These are phyloP conservation scores for Hypoxylon crocopeplum DNA, from an alignment of 495 filamentous ascomycete species.

Conservation along the genomic window DNA sequence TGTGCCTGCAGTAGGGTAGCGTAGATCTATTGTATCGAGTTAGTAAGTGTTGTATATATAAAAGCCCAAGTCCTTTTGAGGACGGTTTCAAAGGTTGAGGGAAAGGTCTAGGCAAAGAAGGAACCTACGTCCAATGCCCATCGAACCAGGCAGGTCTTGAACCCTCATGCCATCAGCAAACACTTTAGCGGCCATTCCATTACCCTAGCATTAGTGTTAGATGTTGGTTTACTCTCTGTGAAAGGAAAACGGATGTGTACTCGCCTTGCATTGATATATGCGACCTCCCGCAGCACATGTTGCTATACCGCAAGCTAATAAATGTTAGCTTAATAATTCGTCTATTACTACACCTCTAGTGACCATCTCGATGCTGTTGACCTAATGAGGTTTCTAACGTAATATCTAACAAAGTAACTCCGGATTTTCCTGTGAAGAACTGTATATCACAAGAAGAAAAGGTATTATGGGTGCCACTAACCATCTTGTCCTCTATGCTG, in stretches of 20 bases:
- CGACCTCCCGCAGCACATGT: constrained; percentile 76
- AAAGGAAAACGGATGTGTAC: not conserved
- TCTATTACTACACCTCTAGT: too few species aligned
- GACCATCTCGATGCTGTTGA: not conserved
- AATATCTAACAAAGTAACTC: too few species aligned
- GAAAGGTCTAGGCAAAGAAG: not conserved
- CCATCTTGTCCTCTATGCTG: constrained; percentile 83
- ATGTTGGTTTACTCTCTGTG: not conserved
- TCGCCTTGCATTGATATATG: constrained; percentile 78
- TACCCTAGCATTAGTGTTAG: constrained; percentile 52
- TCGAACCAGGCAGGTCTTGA: constrained; percentile 77
- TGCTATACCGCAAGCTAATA: constrained; percentile 70
- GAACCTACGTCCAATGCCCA: constrained; percentile 70
- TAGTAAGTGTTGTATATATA: not conserved
- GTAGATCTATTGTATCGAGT: constrained; percentile 54
- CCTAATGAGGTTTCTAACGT: not conserved
- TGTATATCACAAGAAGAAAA: too few species aligned
- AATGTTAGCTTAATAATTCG: not conserved
- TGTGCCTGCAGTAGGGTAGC: constrained; percentile 84
- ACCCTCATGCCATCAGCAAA: constrained; percentile 76
- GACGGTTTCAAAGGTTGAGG: not conserved
- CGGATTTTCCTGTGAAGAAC: too few species aligned
- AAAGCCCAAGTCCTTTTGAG: not conserved
- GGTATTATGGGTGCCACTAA: too few species aligned
- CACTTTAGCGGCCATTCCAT: constrained; percentile 83